phyloP scores from a whole-genome alignment of 768 basidiomycete species.

The Terana coerulea region DNA sequence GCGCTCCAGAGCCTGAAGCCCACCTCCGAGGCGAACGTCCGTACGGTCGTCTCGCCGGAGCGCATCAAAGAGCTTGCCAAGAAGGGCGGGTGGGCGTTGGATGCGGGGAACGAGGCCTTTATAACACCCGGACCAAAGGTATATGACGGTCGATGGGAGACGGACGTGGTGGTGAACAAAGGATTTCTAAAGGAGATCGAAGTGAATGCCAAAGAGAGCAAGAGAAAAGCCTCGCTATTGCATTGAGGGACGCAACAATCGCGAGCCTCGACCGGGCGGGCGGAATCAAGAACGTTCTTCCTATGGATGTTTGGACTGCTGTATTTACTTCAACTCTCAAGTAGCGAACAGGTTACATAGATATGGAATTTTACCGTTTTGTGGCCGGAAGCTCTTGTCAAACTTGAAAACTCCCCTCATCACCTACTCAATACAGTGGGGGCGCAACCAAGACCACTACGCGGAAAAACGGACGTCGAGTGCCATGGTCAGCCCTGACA shows the following conservation, averaged over 20 bases:
- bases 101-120: constrained; percentile 14
- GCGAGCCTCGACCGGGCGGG: constrained; percentile 10
- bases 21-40: constrained; percentile 27
- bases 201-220: constrained; percentile 25
- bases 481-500: no score
- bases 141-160: constrained; percentile 36
- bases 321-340: no score
- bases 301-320: constrained; percentile 19
- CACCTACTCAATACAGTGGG: no score
- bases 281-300: constrained; percentile 8
- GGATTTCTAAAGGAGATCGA: constrained; percentile 24
- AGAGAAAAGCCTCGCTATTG: constrained; percentile 29
- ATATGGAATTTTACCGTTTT: no score
- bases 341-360: no score
- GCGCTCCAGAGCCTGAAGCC: constrained; percentile 32
- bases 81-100: constrained; percentile 21
- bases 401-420: no score
- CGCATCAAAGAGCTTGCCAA: constrained; percentile 26
- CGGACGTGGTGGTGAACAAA: constrained; percentile 17
- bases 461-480: no score
- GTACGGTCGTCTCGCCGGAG: constrained; percentile 33
- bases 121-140: constrained; percentile 24
- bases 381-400: no score
- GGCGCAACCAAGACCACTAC: no score
- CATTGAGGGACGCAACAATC: constrained; percentile 28